Evolutionary conservation across 345 rosid species (phyloP), one percentile per base, ranked within the genome.

Genomic region (Rhodamnia argentea): DNA sequence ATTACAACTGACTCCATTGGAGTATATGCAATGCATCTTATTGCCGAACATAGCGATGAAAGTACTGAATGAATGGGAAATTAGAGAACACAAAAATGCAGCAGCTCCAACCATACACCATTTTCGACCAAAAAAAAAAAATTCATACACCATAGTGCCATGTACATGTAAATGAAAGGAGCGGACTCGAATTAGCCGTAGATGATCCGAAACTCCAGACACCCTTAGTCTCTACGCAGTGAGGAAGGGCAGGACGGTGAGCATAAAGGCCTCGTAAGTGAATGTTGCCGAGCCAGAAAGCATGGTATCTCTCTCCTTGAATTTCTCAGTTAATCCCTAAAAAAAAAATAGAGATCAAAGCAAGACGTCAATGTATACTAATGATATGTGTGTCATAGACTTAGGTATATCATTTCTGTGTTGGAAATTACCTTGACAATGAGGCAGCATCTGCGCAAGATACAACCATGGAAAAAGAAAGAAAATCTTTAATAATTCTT

Each of bases 391-490:
- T 9, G 37, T 70, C 13, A 70, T 32, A 5, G 47, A 70, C 78
- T 70, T 18, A 40, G 78, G 37, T 70, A 15, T 64, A 64, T 29
- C 44, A 64, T 32, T 32, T 64, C 10, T 11, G 44, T 16, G 16
- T 64, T 18, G 78, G 42, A 83, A 47, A 40, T 89, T 88, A 96
- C 98, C 96, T 95, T 96, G 81, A 97, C 98, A 10, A 94, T 97
- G 87, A 97, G 96, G 90, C 99, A 96, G 90, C 99, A 97, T 91
- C 99, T 96, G 94, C 88, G 92, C 84, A 23, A 32, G 54, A 85
- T 55, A 6, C 9, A 74, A 44, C 84, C 86, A 74, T 18, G n/a
- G 62, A 18, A 85, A 85, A n/a, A 55, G 29, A 9, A 57, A 7
- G 23, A 32, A 70, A 9, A 70, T 32, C 24, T 10, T 70, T 18